Evolutionary conservation across 441 rosid genomes (phyloP), one percentile per base, ranked within the genome.

Genomic region (Gossypium lobatum): DNA sequence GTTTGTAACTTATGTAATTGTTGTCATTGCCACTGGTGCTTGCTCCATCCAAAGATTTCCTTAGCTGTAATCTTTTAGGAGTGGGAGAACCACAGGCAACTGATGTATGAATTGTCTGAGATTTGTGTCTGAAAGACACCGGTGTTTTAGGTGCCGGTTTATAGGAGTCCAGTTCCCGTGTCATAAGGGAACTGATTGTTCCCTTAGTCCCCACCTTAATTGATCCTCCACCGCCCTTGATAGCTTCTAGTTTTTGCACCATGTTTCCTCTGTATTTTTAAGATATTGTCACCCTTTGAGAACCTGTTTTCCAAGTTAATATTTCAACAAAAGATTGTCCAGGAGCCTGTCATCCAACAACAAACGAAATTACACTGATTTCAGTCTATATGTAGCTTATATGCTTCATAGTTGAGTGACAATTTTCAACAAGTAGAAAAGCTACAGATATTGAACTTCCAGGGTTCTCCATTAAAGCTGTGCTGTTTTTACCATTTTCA

Each of bases 121-220:
- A 81, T 70, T 77, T 86, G 9, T 73, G 77, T 28, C 76, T 77
- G 21, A 71, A 65, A 20, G 88, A 72, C 39, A 60, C 74, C 37
- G 88, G 83, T n/a, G 83, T 76, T 58, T 83, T 80, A 2, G 89
- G 85, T 1, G 83, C 77, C 64, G 93, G 25, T 70, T 83, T 86
- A 63, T 80, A 58, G 54, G 86, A 80, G 78, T 92, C 95, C 77
- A 93, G 79, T 84, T 93, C 98, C 75, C 87, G 87, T 8, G 91
- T 86, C 90, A 93, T 90, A 70, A 93, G 81, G 73, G 95, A 76
- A 71, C 93, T 77, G 16, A 94, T 85, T 48, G 92, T 92, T 73
- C 98, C 98, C 2, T 89, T 92, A 2, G 97, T 79, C 64, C 98
- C 98, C 18, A 93, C 83, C 81, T 77, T 88, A 78, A 93, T 82